Base-by-base conservation (phyloP, 2,329 filamentous ascomycete genomes). In the Alternaria sp. region DNA sequence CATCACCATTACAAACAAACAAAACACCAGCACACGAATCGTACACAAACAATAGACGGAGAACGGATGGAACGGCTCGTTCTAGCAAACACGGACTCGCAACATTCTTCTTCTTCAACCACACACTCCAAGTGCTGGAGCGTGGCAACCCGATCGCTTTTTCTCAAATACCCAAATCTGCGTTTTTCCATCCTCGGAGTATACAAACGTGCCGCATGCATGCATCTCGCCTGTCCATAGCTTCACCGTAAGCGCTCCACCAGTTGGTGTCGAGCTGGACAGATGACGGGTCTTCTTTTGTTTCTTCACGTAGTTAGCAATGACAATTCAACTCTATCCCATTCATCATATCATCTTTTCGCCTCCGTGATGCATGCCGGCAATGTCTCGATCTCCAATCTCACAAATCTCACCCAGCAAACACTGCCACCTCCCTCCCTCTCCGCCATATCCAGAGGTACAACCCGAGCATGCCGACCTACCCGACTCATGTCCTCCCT, bases 71-170 rank as follows among this genome's bases (percentile, higher is more conserved):
- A 50, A 51, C 19, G 52, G 50, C 36, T 36, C 49, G 43, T 64
- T 66, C 60, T 52, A 62, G 62, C 44, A 64, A 51, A 61, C 57
- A 69, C 61, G 26, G 55, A 57, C 30, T 58, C 61, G 57, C 56
- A 40, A 69, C 61, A 66, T 71, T 69, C 59, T 66, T 58, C 68
- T 62, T 54, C 61, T 54, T 67, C 68, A 72, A 36, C 69, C 67
- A 71, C 69, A 40, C 36, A 40, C 73, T 69, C 77, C 77, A 78
- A 78, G 75, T 73, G 75, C 75, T 79, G 74, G 77, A 76, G 69
- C 71, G 66, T 72, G 73, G 62, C 63, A 71, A 40, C 36, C 65
- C 74, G 28, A 61, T 77, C 75, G 70, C 62, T 78, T 69, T 77
- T 68, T 64, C 58, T 59, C 63, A 61, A 72, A 69, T 71, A 65